Evolutionary conservation across 805 yeast genomes (phyloP), one percentile per base, ranked within the genome.

Genomic region (Groenewaldozyma tartarivorans): DNA sequence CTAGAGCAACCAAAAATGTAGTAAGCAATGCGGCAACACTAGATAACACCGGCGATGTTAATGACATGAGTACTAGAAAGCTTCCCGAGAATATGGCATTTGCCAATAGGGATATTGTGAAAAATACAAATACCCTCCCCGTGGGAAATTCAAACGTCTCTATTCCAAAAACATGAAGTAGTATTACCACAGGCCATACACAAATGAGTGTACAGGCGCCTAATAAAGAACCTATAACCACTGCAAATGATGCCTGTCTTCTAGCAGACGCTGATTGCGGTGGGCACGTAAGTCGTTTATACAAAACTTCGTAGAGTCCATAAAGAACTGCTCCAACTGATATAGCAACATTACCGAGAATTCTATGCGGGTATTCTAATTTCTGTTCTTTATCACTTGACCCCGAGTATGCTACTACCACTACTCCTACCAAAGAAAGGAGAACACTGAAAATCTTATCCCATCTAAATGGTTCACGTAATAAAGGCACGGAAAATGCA

Each of bases 31-130:
- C 74, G 26, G 80, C 69, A 5, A 72, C 76, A n/a, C 67, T 58
- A 1, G 92, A 81, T 33, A 86, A 64, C 1, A 86, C 94, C 0
- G 95, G 95, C 3, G 83, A 78, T 0, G 95, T 85, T 42, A 85
- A 68, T 0, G 94, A 79, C 82, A 85, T 82, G 48, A 85, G 63
- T 2, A 86, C 71, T 44, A 85, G 66, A 50, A 86, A 85, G 24
- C 81, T 67, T 5, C 81, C 79, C 29, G 85, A 78, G 57, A 82
- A 85, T 1, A 72, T 50, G 48, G 83, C 62, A 56, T 86, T 86
- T 15, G 81, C 70, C 1, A 74, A 44, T 1, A 81, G 64, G 1
- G 90, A 80, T 2, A 74, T 57, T 1, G 57, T 7, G 5, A 82
- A 68, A 42, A 66, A 67, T 4, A 56, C 33, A 72, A 79, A 69